Percentiles rank a stretch among this genome's conserved stretches.
These are phyloP conservation scores for Auricularia heimuer DNA, from an alignment of 768 basidiomycete genomes.

Conservation along the genomic window DNA sequence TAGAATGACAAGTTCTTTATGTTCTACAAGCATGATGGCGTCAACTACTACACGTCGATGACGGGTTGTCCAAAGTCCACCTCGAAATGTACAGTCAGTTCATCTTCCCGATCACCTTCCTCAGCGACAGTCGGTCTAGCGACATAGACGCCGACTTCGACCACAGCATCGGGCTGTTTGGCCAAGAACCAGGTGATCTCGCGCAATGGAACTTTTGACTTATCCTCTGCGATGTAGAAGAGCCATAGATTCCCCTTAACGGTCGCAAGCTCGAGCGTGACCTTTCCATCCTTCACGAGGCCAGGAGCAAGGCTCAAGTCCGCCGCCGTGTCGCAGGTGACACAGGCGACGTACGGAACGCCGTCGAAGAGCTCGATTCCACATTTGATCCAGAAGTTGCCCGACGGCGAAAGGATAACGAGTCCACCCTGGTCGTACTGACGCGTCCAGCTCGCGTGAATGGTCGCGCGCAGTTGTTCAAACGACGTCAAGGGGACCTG, in stretches of 20 bases:
- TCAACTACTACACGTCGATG: too few species aligned
- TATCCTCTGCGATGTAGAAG: constrained; percentile 11
- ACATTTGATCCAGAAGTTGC: constrained; percentile 18
- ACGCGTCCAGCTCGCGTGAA: constrained; percentile 18
- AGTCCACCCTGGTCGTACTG: constrained; percentile 25
- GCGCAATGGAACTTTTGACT: constrained; percentile 12
- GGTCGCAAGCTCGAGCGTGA: neutral
- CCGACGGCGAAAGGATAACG: constrained; percentile 12
- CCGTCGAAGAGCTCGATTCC: constrained; percentile 22
- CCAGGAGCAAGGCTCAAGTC: constrained; percentile 20
- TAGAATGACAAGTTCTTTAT: too few species aligned
- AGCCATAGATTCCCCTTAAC: constrained; percentile 15
- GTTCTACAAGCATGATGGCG: too few species aligned
- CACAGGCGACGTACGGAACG: constrained; percentile 17
- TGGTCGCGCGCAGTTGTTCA: constrained; percentile 16
- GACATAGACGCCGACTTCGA: constrained; percentile 15
- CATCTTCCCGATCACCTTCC: constrained; percentile 5
- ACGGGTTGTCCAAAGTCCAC: too few species aligned
- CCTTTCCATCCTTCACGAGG: neutral
- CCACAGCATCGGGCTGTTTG: constrained; percentile 7
- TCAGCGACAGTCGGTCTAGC: constrained; percentile 13
- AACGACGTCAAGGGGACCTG: constrained; percentile 12
- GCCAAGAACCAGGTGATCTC: constrained; percentile 23
- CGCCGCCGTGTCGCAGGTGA: constrained; percentile 14
- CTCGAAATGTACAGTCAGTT: constrained; percentile 11